These are phyloP conservation scores for Ricinus communis DNA, from an alignment of 345 rosid species.

Conservation along the genomic window DNA sequence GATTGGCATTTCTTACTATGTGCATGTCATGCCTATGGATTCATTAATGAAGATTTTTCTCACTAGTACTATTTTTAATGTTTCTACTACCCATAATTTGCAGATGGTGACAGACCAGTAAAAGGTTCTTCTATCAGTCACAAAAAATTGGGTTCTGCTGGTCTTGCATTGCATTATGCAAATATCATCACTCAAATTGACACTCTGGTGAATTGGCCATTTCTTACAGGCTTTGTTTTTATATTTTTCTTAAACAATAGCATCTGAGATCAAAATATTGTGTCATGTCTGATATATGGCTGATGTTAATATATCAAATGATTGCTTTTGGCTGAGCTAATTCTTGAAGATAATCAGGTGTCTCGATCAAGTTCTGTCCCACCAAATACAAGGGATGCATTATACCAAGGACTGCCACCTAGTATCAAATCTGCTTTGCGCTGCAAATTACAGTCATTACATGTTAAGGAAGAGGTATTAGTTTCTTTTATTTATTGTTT, in stretches of 20 bases:
- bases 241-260: not conserved
- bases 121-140: constrained; percentile 43
- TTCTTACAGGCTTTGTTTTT: constrained; percentile 12
- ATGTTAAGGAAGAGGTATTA: constrained; percentile 74
- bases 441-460: constrained; percentile 64
- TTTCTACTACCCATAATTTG: constrained; percentile 25
- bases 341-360: constrained; percentile 48
- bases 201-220: constrained; percentile 70
- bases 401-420: constrained; percentile 95
- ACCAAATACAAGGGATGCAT: constrained; percentile 85
- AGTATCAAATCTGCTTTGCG: constrained; percentile 80
- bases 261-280: not conserved
- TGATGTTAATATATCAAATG: not conserved
- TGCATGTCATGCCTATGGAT: not conserved
- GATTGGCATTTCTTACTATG: not conserved
- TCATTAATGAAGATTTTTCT: not conserved
- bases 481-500: not conserved
- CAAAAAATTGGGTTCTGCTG: constrained; percentile 80
- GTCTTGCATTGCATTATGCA: constrained; percentile 97
- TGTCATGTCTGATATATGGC: not conserved
- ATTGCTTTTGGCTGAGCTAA: constrained; percentile 5
- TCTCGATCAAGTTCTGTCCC: constrained; percentile 95
- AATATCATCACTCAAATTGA: constrained; percentile 91
- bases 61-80: not conserved
- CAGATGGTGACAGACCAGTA: constrained; percentile 56